Base-by-base conservation (phyloP, 768 basidiomycete species). In the Tephrocybe sp. region DNA sequence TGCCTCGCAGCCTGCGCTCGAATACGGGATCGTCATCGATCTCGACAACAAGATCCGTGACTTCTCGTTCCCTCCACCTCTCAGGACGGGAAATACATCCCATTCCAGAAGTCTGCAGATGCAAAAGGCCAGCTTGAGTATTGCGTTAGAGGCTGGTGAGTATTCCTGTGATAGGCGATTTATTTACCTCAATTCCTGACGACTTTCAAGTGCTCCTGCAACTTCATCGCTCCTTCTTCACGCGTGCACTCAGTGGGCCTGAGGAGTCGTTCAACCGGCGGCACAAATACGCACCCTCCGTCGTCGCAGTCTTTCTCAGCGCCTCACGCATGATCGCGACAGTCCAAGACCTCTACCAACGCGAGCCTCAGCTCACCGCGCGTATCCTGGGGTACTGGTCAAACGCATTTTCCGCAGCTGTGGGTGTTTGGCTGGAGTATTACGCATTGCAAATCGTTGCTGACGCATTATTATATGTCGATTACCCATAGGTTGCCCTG, bases 201-300 rank as follows among this genome's bases (percentile, higher is more conserved):
- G n/a, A 4, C 5, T 10, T 50, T 11, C 20, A 17, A 86, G 85
- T 84, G 35, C 70, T 87, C 19, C 72, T 87, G 12, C 84, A 85
- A 59, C 65, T 87, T 30, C 85, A 88, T 63, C 71, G 84, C 44
- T 77, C 77, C n/a, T 85, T 75, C 67, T 86, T 87, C 62, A 82
- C 82, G 17, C 76, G 78, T 45, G 83, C 84, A 17, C 68, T 87
- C 33, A 82, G 77, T 51, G 71, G 73, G 5, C 78, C 75, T 32
- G 82, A 84, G 60, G 73, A 76, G 52, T 74, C 78, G 1, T 82
- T 86, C 63, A 82, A 84, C 49, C 72, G 80, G 52, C 72, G 70
- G 47, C 82, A 86, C 68, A 77, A 74, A 62, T 85, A 82, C 56
- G 84, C 85, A 5, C 83, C 84, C 4, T 87, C 85, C 7, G 83